Evolutionary conservation across 2,329 filamentous ascomycete genomes (phyloP).

Genomic region (Cercospora canescens): DNA sequence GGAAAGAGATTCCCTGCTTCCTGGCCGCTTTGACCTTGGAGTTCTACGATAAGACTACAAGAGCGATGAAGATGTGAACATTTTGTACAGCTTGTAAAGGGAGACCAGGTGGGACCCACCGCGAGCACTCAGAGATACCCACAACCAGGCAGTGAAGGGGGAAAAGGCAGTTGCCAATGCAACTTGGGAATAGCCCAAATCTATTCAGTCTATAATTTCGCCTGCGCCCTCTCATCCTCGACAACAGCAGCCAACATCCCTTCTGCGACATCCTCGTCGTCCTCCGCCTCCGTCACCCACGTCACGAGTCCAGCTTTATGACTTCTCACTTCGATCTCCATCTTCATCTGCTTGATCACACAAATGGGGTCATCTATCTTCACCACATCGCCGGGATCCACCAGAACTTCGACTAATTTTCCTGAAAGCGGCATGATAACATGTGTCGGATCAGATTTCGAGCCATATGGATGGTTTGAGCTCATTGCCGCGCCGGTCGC

Average conservation of each 20-base stretch:
- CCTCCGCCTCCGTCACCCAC: slow-evolving; percentile 56
- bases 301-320: slow-evolving; percentile 48
- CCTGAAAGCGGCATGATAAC: slow-evolving; percentile 59
- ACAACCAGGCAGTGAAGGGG: not conserved
- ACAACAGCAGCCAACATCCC: slow-evolving; percentile 55
- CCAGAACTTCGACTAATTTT: slow-evolving; percentile 59
- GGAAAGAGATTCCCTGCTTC: slow-evolving; percentile 92
- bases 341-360: slow-evolving; percentile 68
- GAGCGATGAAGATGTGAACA: slow-evolving; percentile 29
- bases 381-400: slow-evolving; percentile 54
- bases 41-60: slow-evolving; percentile 73
- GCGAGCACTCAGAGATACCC: not conserved
- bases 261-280: slow-evolving; percentile 58
- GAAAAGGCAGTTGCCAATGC: too few species aligned
- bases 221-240: slow-evolving; percentile 36
- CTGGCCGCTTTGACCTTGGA: slow-evolving; percentile 87
- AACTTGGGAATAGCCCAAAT: not conserved
- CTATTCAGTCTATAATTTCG: slow-evolving; percentile 25
- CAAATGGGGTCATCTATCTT: slow-evolving; percentile 55
- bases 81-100: not conserved
- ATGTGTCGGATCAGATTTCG: slow-evolving; percentile 52
- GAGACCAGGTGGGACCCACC: not conserved
- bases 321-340: slow-evolving; percentile 64
- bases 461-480: slow-evolving; percentile 49
- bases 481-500: slow-evolving; percentile 42